Evolutionary conservation across 805 yeast species (phyloP), one percentile per base, ranked within the genome.

Genomic region (Suhomyces pyralidae): DNA sequence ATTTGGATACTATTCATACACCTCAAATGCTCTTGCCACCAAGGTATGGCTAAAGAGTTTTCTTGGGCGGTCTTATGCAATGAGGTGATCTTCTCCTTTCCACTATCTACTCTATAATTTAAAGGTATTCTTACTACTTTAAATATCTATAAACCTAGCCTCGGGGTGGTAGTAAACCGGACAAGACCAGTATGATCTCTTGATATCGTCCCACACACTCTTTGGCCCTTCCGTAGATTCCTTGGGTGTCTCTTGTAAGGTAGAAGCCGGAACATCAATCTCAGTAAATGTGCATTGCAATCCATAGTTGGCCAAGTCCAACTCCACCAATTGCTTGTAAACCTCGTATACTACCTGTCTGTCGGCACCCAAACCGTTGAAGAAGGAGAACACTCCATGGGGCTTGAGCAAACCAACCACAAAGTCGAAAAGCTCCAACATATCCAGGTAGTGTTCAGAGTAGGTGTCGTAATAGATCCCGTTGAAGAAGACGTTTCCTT

Each of bases 401-500:
- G 94, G 89, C 65, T 87, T 86, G 58, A 92, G 70, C 48, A 92
- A 71, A 0, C 97, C 97, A 17, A 90, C 96, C 5, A 89, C 78
- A 10, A 80, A 64, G 68, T 93, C 97, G 64, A 86, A 90, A 25
- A 93, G 74, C 48, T 89, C 93, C 46, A 90, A 74, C 94, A 92
- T 88, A 65, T 92, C 97, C 55, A 77, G 77, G 67, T 93, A 92
- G 65, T 90, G 96, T 65, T 92, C 98, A 57, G 96, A 88, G 67
- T 87, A 92, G 0, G 98, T 93, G 66, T 92, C 98, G 65, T 88
- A 92, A 69, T 92, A 92, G 34, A 93, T 88, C 3, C 97, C 97
- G 64, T 91, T 90, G 68, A 92, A 88, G 61, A 84, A 87, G 1
- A 87, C 83, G 24, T 88, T 88, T 2, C 78, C 78, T 40, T 79